Percentiles rank a stretch among this genome's conserved stretches.
Conservation (phyloP, 139 green algal genomes). For the Tetradesmus lagerheimii region DNA sequence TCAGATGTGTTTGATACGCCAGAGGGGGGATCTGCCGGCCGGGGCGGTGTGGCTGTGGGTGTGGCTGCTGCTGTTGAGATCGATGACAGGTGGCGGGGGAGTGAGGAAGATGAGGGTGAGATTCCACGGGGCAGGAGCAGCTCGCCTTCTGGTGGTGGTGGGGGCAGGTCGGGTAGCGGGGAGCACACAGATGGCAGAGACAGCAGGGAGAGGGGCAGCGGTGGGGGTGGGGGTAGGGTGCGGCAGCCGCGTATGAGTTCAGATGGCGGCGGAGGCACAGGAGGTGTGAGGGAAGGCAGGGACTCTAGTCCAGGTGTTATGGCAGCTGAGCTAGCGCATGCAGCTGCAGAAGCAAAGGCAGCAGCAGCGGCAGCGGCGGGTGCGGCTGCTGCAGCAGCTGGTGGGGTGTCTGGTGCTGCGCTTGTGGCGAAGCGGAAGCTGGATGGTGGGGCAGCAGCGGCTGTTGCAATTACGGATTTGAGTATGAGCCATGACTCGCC, state of each 20-base stretch:
- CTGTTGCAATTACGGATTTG: conserved; percentile 1
- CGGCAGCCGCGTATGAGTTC: neutral
- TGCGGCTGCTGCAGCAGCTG: neutral
- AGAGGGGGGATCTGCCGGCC: neutral
- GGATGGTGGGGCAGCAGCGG: too few species aligned
- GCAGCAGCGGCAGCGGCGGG: neutral
- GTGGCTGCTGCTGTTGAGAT: neutral
- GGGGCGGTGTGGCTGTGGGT: neutral
- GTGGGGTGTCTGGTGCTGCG: neutral
- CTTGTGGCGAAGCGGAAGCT: conserved; percentile 12
- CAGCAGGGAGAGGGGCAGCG: neutral
- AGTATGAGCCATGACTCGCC: conserved; percentile 12
- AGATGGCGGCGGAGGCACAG: neutral
- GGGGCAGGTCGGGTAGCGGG: neutral
- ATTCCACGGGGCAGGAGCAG: neutral
- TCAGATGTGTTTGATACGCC: neutral
- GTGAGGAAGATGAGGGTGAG: neutral
- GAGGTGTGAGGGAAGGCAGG: neutral
- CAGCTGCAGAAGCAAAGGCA: neutral
- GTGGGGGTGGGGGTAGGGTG: neutral
- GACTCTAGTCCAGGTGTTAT: neutral
- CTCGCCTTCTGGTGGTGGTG: neutral
- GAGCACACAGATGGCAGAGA: neutral
- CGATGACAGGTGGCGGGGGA: neutral
- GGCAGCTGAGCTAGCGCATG: neutral